These are phyloP conservation scores for Picea abies DNA, from an alignment of 83 land plant genomes.

Conservation along the genomic window DNA sequence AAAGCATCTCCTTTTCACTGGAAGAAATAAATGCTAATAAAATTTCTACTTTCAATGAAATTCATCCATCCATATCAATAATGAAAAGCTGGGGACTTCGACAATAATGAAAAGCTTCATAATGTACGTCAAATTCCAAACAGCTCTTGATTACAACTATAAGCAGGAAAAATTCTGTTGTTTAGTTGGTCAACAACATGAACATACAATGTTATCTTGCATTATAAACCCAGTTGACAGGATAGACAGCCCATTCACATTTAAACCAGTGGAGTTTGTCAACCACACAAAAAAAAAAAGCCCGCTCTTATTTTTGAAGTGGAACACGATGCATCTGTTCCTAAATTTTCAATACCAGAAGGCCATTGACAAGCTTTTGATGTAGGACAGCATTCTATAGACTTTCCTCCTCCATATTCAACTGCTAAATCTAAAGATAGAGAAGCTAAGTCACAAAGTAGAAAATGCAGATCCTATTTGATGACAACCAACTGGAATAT, in stretches of 20 bases:
- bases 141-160: not conserved
- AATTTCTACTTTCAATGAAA: constrained; percentile 2
- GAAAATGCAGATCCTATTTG: constrained; percentile 47
- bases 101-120: not conserved
- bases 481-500: constrained; percentile 42
- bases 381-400: constrained; percentile 31
- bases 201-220: constrained; percentile 10
- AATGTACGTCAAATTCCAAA: not conserved
- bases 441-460: constrained; percentile 19
- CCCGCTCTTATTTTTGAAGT: constrained; percentile 10
- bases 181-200: not conserved
- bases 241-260: not conserved
- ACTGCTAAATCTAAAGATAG: constrained; percentile 41
- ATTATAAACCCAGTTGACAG: not conserved
- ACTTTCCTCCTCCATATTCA: constrained; percentile 33
- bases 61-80: constrained; percentile 4
- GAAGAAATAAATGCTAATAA: not conserved
- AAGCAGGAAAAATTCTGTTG: not conserved
- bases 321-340: constrained; percentile 33
- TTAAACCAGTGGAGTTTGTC: constrained; percentile 6
- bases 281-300: not conserved
- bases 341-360: constrained; percentile 43
- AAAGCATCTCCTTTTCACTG: not conserved
- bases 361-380: constrained; percentile 29
- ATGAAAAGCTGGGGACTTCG: no score